Percentiles rank a stretch among this genome's conserved stretches.
Evolutionary conservation across 345 rosid genomes (phyloP).

Genomic region (Carallia pectinifolia): DNA sequence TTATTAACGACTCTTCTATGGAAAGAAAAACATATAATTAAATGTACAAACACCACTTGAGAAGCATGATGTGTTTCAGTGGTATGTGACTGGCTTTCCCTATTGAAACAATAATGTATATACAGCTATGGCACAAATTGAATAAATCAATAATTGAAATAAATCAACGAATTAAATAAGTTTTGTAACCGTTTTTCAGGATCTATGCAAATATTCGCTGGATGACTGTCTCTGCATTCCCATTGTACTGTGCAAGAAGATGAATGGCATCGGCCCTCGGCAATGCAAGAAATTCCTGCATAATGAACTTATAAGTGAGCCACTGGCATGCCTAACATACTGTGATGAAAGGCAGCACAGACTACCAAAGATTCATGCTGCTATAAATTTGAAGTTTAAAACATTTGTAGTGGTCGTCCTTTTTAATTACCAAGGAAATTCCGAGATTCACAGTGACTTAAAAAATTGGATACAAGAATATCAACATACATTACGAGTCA

Average conservation of each 20-base stretch:
- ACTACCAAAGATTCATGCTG: too few species aligned
- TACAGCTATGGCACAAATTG: slow-evolving; percentile 15
- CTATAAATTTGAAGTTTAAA: background rate
- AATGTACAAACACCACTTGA: background rate
- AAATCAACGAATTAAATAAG: slow-evolving; percentile 20
- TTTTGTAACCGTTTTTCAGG: slow-evolving; percentile 3
- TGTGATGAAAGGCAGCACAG: background rate
- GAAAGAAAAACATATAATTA: too few species aligned
- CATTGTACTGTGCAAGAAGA: slow-evolving; percentile 81
- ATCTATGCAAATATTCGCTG: slow-evolving; percentile 71
- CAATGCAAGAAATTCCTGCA: slow-evolving; percentile 96
- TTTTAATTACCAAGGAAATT: too few species aligned
- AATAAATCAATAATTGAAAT: slow-evolving; percentile 22
- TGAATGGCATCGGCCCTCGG: slow-evolving; percentile 96
- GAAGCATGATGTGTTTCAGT: background rate
- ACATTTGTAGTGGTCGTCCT: too few species aligned
- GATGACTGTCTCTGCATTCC: slow-evolving; percentile 80
- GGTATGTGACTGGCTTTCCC: background rate
- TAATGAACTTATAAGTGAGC: background rate
- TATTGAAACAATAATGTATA: background rate
- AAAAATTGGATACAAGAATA: too few species aligned
- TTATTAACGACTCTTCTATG: too few species aligned
- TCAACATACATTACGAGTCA: too few species aligned
- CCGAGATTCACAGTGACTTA: too few species aligned
- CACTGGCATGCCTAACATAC: background rate